Evolutionary conservation across 306 rosid species (phyloP), one percentile per base, ranked within the genome.

Genomic region (Bauhinia variegata): DNA sequence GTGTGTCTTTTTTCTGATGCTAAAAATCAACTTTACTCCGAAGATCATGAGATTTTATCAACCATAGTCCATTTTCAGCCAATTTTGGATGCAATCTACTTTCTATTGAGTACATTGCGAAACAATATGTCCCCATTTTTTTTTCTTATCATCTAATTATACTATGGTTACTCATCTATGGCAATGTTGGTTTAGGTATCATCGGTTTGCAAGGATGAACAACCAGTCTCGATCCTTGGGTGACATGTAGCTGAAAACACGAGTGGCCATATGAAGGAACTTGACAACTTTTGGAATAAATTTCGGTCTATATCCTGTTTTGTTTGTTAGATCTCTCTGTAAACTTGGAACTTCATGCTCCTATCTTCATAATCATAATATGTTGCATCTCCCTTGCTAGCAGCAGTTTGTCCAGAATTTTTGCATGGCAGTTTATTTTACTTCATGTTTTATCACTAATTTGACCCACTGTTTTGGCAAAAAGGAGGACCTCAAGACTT

Each of bases 121-220:
- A 16, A 8, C n/a, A n/a, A n/a, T 63, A 60, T 31, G 44, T 54
- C 43, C 17, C 13, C 4, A 18, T n/a, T 52, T 50, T 13, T 5
- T 8, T 1, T 23, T n/a, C n/a, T 1, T 23, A n/a, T n/a, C n/a
- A n/a, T n/a, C n/a, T n/a, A n/a, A n/a, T n/a, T n/a, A n/a, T n/a
- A 23, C 28, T 23, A 23, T 2, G 28, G 28, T 23, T 23, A 23
- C 28, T 23, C 28, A 7, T 16, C 39, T 32, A 16, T 18, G 30
- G 33, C 14, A 11, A 38, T 36, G 38, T 16, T 39, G 34, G 60
- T 75, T n/a, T 73, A 92, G 97, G 96, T 39, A 71, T 92, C 44
- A 90, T 95, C 53, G 97, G 99, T 43, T 83, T 95, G 65, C 96
- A 90, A 79, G 96, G 92, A 43, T 95, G 85, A 85, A 67, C 41